Evolutionary conservation across 176 grass and related monocot genomes (phyloP).

Genomic region (Juncus effusus): DNA sequence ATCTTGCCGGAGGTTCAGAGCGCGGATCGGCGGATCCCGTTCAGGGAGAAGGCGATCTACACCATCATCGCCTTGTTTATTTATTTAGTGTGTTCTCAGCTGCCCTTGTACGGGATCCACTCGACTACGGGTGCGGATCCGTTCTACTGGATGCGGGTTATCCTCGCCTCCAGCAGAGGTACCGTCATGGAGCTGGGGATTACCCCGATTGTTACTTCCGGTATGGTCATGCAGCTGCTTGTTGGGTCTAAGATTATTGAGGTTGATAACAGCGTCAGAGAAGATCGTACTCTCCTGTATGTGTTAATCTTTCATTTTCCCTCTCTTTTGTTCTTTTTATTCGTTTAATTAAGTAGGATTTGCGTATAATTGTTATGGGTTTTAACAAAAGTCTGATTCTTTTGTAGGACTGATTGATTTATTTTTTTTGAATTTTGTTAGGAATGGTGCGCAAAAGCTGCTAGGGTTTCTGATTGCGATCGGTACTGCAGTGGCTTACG

Average conservation of each 20-base stretch:
- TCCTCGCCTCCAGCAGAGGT: conserved; percentile 86
- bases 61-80: conserved; percentile 96
- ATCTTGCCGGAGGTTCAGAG: conserved; percentile 90
- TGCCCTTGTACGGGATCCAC: conserved; percentile 95
- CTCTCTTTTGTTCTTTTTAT: neutral
- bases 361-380: conserved; percentile 3
- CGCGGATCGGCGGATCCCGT: conserved; percentile 88
- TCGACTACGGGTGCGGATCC: conserved; percentile 93
- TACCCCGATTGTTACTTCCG: conserved; percentile 95
- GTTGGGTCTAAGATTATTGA: conserved; percentile 95
- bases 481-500: conserved; percentile 92
- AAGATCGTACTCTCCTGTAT: conserved; percentile 90
- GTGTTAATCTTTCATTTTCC: conserved; percentile 13
- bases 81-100: conserved; percentile 92
- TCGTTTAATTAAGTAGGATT: neutral
- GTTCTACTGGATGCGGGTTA: conserved; percentile 96
- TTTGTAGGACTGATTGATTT: neutral
- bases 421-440: conserved; percentile 30
- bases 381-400: neutral
- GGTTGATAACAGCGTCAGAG: conserved; percentile 95
- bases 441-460: conserved; percentile 86
- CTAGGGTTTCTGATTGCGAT: conserved; percentile 87
- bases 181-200: conserved; percentile 99
- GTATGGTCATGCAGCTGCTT: conserved; percentile 91
- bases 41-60: conserved; percentile 91